Evolutionary conservation across 371 early-diverging fungal species (phyloP).

Genomic region (Zancudomyces culisetae): DNA sequence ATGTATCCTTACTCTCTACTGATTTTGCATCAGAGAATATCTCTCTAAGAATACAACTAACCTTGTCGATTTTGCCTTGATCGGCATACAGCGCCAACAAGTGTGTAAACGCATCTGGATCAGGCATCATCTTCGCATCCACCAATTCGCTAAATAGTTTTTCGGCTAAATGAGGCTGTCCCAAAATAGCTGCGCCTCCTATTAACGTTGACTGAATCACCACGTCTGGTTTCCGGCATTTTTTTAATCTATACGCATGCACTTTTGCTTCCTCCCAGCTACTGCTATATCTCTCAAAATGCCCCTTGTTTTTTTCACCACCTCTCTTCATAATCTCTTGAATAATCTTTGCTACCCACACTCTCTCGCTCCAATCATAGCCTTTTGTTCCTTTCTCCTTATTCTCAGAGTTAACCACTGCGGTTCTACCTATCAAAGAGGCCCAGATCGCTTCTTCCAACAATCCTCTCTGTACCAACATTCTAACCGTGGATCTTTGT

Average conservation of each 20-base stretch:
- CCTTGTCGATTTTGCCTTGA: slow-evolving; percentile 7
- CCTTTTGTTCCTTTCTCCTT: too few relatives aligned
- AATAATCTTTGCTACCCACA: background rate
- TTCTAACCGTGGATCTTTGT: background rate
- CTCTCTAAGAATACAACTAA: background rate
- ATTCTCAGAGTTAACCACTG: background rate
- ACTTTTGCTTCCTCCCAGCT: background rate
- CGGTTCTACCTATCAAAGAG: background rate
- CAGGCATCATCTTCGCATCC: slow-evolving; percentile 14
- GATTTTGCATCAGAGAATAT: background rate
- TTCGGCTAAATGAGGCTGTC: slow-evolving; percentile 9
- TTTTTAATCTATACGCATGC: background rate
- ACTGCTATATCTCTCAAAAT: background rate
- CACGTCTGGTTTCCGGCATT: background rate
- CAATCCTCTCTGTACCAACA: background rate
- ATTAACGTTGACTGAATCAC: background rate
- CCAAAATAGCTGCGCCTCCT: background rate
- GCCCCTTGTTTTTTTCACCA: background rate
- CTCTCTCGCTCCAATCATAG: background rate
- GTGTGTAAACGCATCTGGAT: slow-evolving; percentile 11
- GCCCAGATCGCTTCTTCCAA: background rate
- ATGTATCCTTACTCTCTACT: background rate
- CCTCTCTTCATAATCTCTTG: background rate
- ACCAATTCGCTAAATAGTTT: slow-evolving; percentile 17
- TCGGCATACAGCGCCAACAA: slow-evolving; percentile 16